Base-by-base conservation (phyloP, 2,329 filamentous ascomycete genomes). In the Penicillium sp. region DNA sequence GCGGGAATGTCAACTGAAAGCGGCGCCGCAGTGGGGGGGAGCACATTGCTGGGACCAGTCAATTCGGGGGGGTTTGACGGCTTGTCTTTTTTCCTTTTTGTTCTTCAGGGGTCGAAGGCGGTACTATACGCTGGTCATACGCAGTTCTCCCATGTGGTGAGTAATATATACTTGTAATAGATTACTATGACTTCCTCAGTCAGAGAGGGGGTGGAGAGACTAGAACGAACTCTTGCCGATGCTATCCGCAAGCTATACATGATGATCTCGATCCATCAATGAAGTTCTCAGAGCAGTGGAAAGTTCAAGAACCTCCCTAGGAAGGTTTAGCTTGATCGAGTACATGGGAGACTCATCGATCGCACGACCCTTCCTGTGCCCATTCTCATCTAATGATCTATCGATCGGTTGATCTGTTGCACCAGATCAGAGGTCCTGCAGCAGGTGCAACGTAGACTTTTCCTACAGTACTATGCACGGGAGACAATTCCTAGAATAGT, bases 181-280 rank as follows among this genome's bases (percentile, higher is more conserved):
- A 29, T 29, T 29, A 10, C 8, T 5, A 10, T 7, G 7, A 29
- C 6, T 10, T 29, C 8, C 7, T 26, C 28, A 3, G 28, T 10
- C 18, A 21, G 15, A 24, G n/a, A 12, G 16, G 15, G 38, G 29
- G 12, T 13, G 10, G 24, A 4, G 9, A 39, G 43, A 42, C 34
- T 15, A 29, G 34, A 34, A 51, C 50, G 52, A 45, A 42, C 41
- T 15, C 21, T 59, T 34, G 33, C 54, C 56, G 51, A 34, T 24
- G 26, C 45, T 45, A 48, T 10, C 53, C 39, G 53, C 38, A 34
- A 21, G 1, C 16, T 16, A 29, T 15, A 21, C 18, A 1, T 21
- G 7, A n/a, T 16, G n/a, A 18, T 15, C 15, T 15, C 15, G 51
- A 36, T 45, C 53, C 52, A 56, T 26, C 43, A 31, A 16, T 36